Percentiles rank a stretch among this genome's conserved stretches.
Conservation (phyloP, 208 protist genomes). For the Leishmania tropica region DNA sequence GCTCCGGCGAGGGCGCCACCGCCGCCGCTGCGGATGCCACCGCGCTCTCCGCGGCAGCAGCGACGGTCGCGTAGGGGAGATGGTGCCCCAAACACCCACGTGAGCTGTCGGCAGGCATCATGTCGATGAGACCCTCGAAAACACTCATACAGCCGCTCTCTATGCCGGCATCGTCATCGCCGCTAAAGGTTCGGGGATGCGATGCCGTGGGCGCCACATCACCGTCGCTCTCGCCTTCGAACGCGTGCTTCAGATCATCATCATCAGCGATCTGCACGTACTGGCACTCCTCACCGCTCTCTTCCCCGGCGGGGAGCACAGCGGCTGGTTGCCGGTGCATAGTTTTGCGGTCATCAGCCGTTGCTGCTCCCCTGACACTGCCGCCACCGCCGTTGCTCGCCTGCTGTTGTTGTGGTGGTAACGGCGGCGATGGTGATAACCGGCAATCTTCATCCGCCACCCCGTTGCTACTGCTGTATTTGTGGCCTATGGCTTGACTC, state of each 20-base stretch:
- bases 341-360: background rate
- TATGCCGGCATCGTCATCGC: background rate
- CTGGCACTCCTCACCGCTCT: background rate
- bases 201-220: background rate
- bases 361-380: background rate
- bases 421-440: background rate
- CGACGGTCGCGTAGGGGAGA: background rate
- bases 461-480: background rate
- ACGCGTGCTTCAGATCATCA: background rate
- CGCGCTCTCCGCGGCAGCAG: background rate
- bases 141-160: background rate
- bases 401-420: background rate
- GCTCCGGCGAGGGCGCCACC: background rate
- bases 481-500: background rate
- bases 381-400: background rate
- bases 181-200: background rate
- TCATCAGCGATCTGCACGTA: background rate
- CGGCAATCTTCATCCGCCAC: background rate
- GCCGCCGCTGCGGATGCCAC: background rate
- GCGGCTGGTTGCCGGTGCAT: background rate
- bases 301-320: background rate
- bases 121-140: background rate
- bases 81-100: background rate
- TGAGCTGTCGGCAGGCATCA: background rate
- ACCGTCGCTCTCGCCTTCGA: background rate